Base-by-base conservation (phyloP, 768 basidiomycete genomes). In the Xerocomus brunneocitrinus region DNA sequence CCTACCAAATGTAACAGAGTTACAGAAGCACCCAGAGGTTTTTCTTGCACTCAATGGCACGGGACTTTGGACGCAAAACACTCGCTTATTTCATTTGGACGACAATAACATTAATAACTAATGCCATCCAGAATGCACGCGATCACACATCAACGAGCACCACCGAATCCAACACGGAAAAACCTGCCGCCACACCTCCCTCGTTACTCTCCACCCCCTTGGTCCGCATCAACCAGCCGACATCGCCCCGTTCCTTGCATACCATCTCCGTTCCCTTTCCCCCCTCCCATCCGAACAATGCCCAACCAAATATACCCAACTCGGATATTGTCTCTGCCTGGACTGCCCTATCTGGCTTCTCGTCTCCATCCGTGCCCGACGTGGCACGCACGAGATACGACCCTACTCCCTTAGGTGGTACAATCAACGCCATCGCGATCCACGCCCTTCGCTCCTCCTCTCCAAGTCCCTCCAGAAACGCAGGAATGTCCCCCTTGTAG, bases 351-450 rank as follows among this genome's bases (percentile, higher is more conserved):
- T 44, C 53, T 22, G 3, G 54, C 9, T 16, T 35, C 2, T 27
- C 49, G 1, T 31, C 19, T n/a, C 16, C 52, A 19, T 19, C 22
- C 13, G 44, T 40, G 3, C 62, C 65, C 1, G 87, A 16, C 25
- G 14, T 87, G 7, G 90, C 83, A 32, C 88, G 82, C 22, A 97
- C 77, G 39, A 99, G 80, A 67, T 88, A 86, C 57, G 87, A 89
- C 7, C 80, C 76, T 13, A 82, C 61, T 3, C 81, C 80, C 28
- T 75, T 66, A 0, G 95, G 95, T 1, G 93, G 85, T 19, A 75
- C 73, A 57, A 99, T 99, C 60, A 98, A 73, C 55, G 88, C 85
- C 95, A 98, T 98, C 31, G 95, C 89, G 50, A 98, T 93, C 90
- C 95, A 99, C 2, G 89, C 93, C 57, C 82, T 78, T 8, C 85